A percentile compares a stretch with the other conserved stretches of the same genome.
Evolutionary conservation across 129 eudicot genomes (phyloP).

Genomic region (Scalesia atractyloides): DNA sequence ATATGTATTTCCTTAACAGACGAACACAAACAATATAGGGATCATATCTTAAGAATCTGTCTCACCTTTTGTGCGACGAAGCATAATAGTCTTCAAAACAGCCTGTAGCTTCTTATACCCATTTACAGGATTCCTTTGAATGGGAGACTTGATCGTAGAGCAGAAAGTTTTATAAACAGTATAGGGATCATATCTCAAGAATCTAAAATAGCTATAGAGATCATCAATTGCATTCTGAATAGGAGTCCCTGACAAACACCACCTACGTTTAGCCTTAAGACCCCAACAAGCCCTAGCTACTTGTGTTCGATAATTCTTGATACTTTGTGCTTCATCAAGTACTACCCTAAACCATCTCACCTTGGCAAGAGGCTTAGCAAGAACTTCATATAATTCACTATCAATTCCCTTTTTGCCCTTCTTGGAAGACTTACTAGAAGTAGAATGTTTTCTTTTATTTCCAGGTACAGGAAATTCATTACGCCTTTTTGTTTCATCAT

Average conservation of each 20-base stretch:
- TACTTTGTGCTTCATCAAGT: conserved; percentile 97
- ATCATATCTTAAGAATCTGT: not conserved
- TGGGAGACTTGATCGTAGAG: conserved; percentile 64
- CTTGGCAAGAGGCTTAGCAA: conserved; percentile 75
- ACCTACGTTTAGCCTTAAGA: conserved; percentile 95
- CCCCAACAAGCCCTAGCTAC: conserved; percentile 99
- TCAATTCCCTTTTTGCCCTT: conserved; percentile 64
- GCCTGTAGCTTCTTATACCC: conserved; percentile 94
- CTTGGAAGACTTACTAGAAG: conserved; percentile 46
- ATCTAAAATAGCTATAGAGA: conserved; percentile 95
- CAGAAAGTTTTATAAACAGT: conserved; percentile 61
- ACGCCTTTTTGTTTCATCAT: conserved; percentile 47
- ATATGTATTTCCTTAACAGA: too few species aligned
- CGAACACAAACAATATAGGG: too few species aligned
- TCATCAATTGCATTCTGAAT: conserved; percentile 97
- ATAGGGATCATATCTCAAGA: conserved; percentile 88
- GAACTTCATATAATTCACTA: conserved; percentile 48
- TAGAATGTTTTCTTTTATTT: conserved; percentile 67
- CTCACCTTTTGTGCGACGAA: conserved; percentile 95
- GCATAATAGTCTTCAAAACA: conserved; percentile 90
- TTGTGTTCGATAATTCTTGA: conserved; percentile 87
- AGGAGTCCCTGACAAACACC: conserved; percentile 99
- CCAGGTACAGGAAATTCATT: conserved; percentile 39
- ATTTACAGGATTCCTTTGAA: conserved; percentile 55
- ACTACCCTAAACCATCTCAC: conserved; percentile 98